phyloP scores from a whole-genome alignment of 768 basidiomycete species.

The Daedalea quercina region DNA sequence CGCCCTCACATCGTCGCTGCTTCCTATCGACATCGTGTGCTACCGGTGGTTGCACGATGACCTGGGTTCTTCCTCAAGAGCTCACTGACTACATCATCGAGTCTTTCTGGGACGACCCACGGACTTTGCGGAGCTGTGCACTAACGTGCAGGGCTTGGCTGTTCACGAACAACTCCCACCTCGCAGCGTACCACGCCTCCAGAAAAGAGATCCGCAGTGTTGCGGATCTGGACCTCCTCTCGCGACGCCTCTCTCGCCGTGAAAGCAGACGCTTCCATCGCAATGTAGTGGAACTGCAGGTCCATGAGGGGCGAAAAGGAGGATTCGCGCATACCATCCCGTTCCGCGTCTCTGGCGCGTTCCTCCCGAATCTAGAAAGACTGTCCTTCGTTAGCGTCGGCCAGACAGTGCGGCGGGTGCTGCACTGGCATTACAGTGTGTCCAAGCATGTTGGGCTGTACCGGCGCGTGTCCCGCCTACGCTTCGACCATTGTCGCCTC shows the following conservation, averaged over 20 bases:
- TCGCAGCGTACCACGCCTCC: slow-evolving; percentile 19
- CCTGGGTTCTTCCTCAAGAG: slow-evolving; percentile 18
- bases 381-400: slow-evolving; percentile 17
- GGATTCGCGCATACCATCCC: slow-evolving; percentile 14
- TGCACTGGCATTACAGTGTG: too few species aligned
- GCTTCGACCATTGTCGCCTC: too few species aligned
- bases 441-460: too few species aligned
- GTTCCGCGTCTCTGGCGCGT: slow-evolving; percentile 17
- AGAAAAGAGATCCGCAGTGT: slow-evolving; percentile 12
- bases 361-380: slow-evolving; percentile 11
- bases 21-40: too few species aligned
- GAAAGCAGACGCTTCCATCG: slow-evolving; percentile 17
- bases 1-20: too few species aligned
- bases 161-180: slow-evolving; percentile 18
- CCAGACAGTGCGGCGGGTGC: slow-evolving; percentile 16
- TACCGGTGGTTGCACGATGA: too few species aligned
- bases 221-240: slow-evolving; percentile 12
- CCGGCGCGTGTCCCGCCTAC: too few species aligned
- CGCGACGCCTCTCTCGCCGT: slow-evolving; percentile 10
- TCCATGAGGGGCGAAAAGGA: slow-evolving; percentile 10
- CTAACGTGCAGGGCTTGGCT: slow-evolving; percentile 20
- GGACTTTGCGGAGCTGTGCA: slow-evolving; percentile 19
- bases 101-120: slow-evolving; percentile 22
- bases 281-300: slow-evolving; percentile 17
- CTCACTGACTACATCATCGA: slow-evolving; percentile 23